These are phyloP conservation scores for Tetradesmus obliquus DNA, from an alignment of 139 green algal genomes.

Conservation along the genomic window DNA sequence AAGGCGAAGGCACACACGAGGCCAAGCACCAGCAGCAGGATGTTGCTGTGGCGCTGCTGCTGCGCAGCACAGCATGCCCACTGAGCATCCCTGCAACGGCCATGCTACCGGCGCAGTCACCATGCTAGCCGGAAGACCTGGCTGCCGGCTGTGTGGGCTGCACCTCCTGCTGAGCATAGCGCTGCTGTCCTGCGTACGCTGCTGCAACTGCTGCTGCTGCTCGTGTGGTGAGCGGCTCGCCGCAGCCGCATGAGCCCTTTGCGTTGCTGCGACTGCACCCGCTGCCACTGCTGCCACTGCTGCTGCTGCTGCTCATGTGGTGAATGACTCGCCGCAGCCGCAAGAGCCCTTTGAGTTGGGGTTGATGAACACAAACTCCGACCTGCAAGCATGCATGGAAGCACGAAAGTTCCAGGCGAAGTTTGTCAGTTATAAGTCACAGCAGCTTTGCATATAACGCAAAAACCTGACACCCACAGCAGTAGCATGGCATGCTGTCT, in stretches of 20 bases:
- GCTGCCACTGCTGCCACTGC: conserved; percentile 18
- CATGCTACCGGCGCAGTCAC: too few species aligned
- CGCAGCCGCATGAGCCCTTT: conserved; percentile 93
- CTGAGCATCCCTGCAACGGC: too few species aligned
- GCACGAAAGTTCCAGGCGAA: conserved; percentile 1
- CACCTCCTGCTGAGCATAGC: not conserved
- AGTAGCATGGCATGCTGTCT: too few species aligned
- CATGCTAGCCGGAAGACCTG: too few species aligned
- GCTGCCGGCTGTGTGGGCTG: too few species aligned
- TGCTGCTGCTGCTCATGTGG: conserved; percentile 59
- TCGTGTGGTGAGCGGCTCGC: conserved; percentile 91
- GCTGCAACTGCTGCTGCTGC: not conserved
- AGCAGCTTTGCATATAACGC: too few species aligned
- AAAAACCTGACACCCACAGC: not conserved
- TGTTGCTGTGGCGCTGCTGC: too few species aligned
- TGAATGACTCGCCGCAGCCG: conserved; percentile 96
- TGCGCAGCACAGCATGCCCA: too few species aligned
- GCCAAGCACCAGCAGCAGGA: too few species aligned
- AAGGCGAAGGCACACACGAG: too few species aligned
- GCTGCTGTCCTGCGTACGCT: not conserved
- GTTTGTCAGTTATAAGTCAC: not conserved
- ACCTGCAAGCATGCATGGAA: conserved; percentile 56
- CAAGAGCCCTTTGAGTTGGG: conserved; percentile 93
- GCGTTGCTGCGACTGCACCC: conserved; percentile 70
- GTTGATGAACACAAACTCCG: conserved; percentile 96